These are phyloP conservation scores for Micromonas commoda DNA, from an alignment of 139 green algal genomes.

Conservation along the genomic window DNA sequence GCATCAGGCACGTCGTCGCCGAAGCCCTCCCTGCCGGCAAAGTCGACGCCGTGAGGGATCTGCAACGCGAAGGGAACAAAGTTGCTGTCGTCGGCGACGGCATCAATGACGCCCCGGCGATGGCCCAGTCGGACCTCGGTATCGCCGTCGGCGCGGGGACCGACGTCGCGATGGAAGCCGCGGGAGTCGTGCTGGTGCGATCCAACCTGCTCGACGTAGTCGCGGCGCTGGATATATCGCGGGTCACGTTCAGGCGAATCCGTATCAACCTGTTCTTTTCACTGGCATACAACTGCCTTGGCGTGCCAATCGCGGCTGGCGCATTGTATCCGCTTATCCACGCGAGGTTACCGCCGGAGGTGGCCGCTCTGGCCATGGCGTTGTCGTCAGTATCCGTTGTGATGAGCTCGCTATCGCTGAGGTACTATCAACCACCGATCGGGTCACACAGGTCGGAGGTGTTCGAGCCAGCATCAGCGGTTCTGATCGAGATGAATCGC, in stretches of 20 bases:
- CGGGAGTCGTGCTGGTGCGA: slow-evolving; percentile 88
- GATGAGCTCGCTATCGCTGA: slow-evolving; percentile 19
- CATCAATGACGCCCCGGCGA: slow-evolving; percentile 90
- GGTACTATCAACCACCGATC: background rate
- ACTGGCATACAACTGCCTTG: slow-evolving; percentile 88
- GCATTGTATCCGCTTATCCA: slow-evolving; percentile 59
- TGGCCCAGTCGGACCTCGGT: slow-evolving; percentile 86
- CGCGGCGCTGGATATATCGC: slow-evolving; percentile 75
- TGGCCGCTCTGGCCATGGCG: slow-evolving; percentile 30
- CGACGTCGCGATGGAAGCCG: slow-evolving; percentile 70
- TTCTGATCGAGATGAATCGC: no score
- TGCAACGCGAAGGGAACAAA: slow-evolving; percentile 47
- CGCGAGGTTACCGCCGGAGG: slow-evolving; percentile 70
- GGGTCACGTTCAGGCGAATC: slow-evolving; percentile 76
- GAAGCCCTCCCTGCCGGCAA: slow-evolving; percentile 50
- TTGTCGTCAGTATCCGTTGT: slow-evolving; percentile 35
- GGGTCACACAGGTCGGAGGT: no score
- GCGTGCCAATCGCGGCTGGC: slow-evolving; percentile 74
- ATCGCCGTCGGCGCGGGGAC: slow-evolving; percentile 82
- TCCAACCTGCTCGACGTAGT: slow-evolving; percentile 80
- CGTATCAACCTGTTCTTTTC: slow-evolving; percentile 88
- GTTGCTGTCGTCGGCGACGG: slow-evolving; percentile 97
- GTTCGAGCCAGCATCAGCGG: no score
- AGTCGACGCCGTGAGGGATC: slow-evolving; percentile 32
- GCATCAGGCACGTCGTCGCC: slow-evolving; percentile 44